Base-by-base conservation (phyloP, 2,329 filamentous ascomycete species). In the Penicillium brevicompactum region DNA sequence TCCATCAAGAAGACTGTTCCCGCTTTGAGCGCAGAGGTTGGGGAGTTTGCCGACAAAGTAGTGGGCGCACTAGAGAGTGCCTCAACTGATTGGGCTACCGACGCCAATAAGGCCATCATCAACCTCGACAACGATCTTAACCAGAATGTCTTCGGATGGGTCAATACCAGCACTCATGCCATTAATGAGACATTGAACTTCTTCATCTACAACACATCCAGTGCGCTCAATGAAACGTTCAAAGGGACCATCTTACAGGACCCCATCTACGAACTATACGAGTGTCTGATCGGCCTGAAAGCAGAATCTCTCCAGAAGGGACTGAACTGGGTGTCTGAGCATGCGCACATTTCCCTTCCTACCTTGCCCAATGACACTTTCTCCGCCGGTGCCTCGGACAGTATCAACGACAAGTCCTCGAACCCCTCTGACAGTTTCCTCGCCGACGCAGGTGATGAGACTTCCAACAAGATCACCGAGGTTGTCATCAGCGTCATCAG, bases 291-390 rank as follows among this genome's bases (percentile, higher is more conserved):
- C 61, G 86, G 88, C 7, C 81, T 96, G 68, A 97, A 97, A 78
- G 82, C 97, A 59, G 86, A 90, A 62, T 84, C 87, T 21, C 85
- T 99, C 61, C 86, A 97, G 72, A 88, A 89, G 68, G 94, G 89
- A 11, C 81, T 97, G n/a, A 96, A 90, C 1, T 99, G 93, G 93
- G 89, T 96, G 10, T 85, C 90, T 66, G 88, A 97, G 63, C 80
- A 97, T 70, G 91, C 94, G 3, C 84, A 94, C 58, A 83, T 99
- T 64, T 79, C 85, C 56, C 88, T 99, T 64, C 94, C 94, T 0
- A 75, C 84, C 50, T 86, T 97, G 57, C 80, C 85, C 24, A 88
- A 90, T 65, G 83, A 96, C 70, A 90, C 89, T 1, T 96, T 97
- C 76, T 93, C 90, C 55, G 78, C 87, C 50, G 92, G 92, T 41